These are phyloP conservation scores for Phytophthora tubulina DNA, from an alignment of 352 stramenopile genomes.

Conservation along the genomic window DNA sequence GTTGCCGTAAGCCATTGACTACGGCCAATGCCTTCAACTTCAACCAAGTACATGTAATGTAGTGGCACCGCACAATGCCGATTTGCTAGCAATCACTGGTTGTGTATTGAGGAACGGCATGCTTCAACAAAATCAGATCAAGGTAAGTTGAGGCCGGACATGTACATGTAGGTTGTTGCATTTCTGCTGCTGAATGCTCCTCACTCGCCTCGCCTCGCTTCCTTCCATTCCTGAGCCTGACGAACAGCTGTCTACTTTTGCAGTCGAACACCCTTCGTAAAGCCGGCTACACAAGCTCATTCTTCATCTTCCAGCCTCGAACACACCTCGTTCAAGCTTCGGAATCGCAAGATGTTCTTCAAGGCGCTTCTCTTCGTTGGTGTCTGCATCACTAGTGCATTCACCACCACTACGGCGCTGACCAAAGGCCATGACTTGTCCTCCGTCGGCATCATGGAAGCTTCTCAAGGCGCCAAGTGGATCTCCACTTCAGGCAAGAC, in stretches of 20 bases:
- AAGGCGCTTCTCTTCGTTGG: slow-evolving; percentile 20
- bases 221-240: neutral
- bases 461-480: slow-evolving; percentile 37
- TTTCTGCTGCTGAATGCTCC: slow-evolving; percentile 13
- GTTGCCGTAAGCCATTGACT: too few relatives aligned
- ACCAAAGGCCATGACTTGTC: slow-evolving; percentile 51
- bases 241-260: neutral
- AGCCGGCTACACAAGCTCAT: neutral
- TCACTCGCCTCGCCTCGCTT: neutral
- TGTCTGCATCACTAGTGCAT: slow-evolving; percentile 6
- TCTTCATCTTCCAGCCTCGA: slow-evolving; percentile 7
- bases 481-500: slow-evolving; percentile 37
- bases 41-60: neutral
- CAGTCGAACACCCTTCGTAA: neutral
- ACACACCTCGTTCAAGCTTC: neutral
- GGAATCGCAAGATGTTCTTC: slow-evolving; percentile 22
- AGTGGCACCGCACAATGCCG: neutral
- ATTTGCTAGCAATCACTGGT: slow-evolving; percentile 4
- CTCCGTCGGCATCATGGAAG: slow-evolving; percentile 45
- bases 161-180: neutral
- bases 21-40: slow-evolving; percentile 4
- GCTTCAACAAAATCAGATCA: slow-evolving; percentile 18
- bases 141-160: neutral
- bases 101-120: slow-evolving; percentile 18
- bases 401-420: slow-evolving; percentile 22